A percentile compares a stretch with the other conserved stretches of the same genome.
These are phyloP conservation scores for Suillus subalutaceus DNA, from an alignment of 768 basidiomycete species.

Conservation along the genomic window DNA sequence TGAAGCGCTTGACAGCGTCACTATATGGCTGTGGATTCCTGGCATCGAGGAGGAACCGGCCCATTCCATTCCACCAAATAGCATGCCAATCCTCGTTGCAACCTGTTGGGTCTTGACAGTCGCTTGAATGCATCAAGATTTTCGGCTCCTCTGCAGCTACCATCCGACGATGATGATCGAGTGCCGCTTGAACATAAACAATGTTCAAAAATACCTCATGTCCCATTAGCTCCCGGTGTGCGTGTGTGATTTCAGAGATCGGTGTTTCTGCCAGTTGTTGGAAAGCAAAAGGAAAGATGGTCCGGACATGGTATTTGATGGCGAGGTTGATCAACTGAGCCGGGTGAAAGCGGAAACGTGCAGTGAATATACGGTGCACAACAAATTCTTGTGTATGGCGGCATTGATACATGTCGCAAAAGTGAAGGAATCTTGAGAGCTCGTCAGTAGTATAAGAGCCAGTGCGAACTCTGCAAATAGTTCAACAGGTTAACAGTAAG, in stretches of 20 bases:
- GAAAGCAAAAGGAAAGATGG: not conserved
- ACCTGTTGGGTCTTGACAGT: slow-evolving; percentile 8
- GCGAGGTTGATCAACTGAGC: slow-evolving; percentile 8
- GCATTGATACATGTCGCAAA: slow-evolving; percentile 3
- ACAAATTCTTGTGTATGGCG: not conserved
- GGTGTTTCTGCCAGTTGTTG: slow-evolving; percentile 1
- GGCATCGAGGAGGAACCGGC: not conserved
- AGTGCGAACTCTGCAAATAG: not conserved
- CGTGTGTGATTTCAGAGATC: not conserved
- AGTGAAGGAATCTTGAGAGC: not conserved
- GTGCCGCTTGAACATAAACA: not conserved
- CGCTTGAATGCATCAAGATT: not conserved
- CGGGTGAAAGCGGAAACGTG: not conserved
- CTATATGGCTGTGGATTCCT: not conserved
- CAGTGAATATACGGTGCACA: not conserved
- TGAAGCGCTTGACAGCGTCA: not conserved
- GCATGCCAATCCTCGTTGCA: slow-evolving; percentile 16
- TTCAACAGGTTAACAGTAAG: not conserved
- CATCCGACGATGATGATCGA: slow-evolving; percentile 10
- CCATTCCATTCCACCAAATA: slow-evolving; percentile 20
- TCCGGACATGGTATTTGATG: not conserved
- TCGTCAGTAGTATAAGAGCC: not conserved
- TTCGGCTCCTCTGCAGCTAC: slow-evolving; percentile 14
- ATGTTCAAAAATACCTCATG: not conserved
- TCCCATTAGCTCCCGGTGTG: slow-evolving; percentile 7